Evolutionary conservation across 1,284 basidiomycete genomes (phyloP).

Genomic region (Nidula niveotomentosa): DNA sequence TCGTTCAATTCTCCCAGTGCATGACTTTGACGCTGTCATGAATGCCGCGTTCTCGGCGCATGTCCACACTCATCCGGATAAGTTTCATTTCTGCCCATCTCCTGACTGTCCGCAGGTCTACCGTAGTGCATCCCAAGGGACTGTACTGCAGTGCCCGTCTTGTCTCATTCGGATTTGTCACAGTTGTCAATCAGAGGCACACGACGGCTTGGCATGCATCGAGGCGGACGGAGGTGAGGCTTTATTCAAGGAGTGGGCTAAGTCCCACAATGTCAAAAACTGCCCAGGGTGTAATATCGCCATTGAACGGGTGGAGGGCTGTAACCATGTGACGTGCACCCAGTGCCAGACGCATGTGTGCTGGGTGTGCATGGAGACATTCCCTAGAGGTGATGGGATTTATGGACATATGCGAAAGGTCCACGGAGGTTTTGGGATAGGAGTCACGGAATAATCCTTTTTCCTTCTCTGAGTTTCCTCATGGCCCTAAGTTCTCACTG

Average conservation of each 20-base stretch:
- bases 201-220: slow-evolving; percentile 62
- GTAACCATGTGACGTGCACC: slow-evolving; percentile 75
- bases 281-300: slow-evolving; percentile 67
- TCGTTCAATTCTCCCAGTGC: slow-evolving; percentile 43
- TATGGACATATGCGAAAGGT: slow-evolving; percentile 36
- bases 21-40: slow-evolving; percentile 52
- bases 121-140: slow-evolving; percentile 43
- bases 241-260: slow-evolving; percentile 60
- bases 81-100: slow-evolving; percentile 73
- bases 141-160: slow-evolving; percentile 65
- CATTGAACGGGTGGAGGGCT: slow-evolving; percentile 71
- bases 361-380: slow-evolving; percentile 72
- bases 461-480: no score
- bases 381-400: slow-evolving; percentile 51
- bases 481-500: no score
- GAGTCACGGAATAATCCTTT: slow-evolving; percentile 4
- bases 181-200: slow-evolving; percentile 61
- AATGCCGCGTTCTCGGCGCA: slow-evolving; percentile 58
- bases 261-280: slow-evolving; percentile 58
- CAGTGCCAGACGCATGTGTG: slow-evolving; percentile 73
- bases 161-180: slow-evolving; percentile 70
- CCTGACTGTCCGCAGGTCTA: slow-evolving; percentile 76
- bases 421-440: slow-evolving; percentile 36
- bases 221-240: slow-evolving; percentile 52
- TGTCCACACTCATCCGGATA: slow-evolving; percentile 51